Evolutionary conservation across 2,329 filamentous ascomycete species (phyloP).

Genomic region (Verticillium longisporum): DNA sequence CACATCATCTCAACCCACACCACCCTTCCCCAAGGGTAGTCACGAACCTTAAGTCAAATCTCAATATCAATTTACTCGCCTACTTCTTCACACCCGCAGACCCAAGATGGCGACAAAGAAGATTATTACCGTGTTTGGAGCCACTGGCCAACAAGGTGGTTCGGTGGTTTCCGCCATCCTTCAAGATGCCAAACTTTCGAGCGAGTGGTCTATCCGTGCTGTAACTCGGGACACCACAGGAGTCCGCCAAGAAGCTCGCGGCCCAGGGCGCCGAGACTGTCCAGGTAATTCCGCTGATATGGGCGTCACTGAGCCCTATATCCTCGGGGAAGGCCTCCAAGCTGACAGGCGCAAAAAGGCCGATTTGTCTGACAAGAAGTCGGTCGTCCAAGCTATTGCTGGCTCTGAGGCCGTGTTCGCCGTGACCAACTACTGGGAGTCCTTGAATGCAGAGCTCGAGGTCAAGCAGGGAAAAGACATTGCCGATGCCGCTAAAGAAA

Average conservation of each 20-base stretch:
- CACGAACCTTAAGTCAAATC: too few relatives aligned
- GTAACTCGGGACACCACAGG: slow-evolving; percentile 42
- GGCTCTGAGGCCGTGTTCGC: slow-evolving; percentile 24
- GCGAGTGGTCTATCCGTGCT: slow-evolving; percentile 44
- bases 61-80: too few relatives aligned
- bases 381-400: slow-evolving; percentile 15
- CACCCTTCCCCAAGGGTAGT: too few relatives aligned
- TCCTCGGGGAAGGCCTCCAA: not conserved
- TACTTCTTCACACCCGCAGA: too few relatives aligned
- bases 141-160: slow-evolving; percentile 55
- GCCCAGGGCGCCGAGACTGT: slow-evolving; percentile 43
- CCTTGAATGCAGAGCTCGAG: slow-evolving; percentile 25
- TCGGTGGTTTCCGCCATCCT: slow-evolving; percentile 39
- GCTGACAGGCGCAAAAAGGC: not conserved
- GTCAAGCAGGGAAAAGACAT: slow-evolving; percentile 36
- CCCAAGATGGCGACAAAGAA: slow-evolving; percentile 19
- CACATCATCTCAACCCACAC: too few relatives aligned
- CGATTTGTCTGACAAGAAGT: not conserved
- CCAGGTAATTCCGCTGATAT: slow-evolving; percentile 16
- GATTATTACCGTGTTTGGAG: slow-evolving; percentile 49
- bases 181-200: slow-evolving; percentile 29
- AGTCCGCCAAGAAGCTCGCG: slow-evolving; percentile 35
- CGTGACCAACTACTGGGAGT: slow-evolving; percentile 31
- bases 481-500: slow-evolving; percentile 35
- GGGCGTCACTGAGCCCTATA: not conserved